A percentile compares a stretch with the other conserved stretches of the same genome.
These are phyloP conservation scores for Laetiporus sulphureus DNA, from an alignment of 1,284 basidiomycete species.

Conservation along the genomic window DNA sequence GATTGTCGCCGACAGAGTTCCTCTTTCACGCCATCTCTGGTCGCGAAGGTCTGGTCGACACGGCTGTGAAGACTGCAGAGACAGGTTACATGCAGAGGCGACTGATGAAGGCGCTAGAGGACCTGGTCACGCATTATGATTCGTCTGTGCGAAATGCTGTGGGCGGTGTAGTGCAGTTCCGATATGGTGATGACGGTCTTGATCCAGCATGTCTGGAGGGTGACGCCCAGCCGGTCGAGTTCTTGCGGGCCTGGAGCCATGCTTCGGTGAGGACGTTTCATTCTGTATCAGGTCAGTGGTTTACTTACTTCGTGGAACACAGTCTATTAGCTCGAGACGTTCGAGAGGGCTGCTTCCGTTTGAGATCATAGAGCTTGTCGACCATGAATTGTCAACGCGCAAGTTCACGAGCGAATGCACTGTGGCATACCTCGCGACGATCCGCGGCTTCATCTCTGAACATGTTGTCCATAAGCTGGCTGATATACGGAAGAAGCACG, in stretches of 20 bases:
- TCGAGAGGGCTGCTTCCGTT: conserved; percentile 78
- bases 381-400: conserved; percentile 53
- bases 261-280: conserved; percentile 71
- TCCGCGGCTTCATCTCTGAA: conserved; percentile 70
- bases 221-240: conserved; percentile 89
- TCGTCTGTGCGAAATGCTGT: conserved; percentile 94
- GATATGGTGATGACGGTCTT: conserved; percentile 95
- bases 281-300: background rate
- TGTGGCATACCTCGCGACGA: conserved; percentile 69
- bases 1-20: conserved; percentile 95
- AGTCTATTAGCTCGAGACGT: conserved; percentile 58
- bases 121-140: conserved; percentile 96
- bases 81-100: conserved; percentile 99
- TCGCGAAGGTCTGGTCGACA: conserved; percentile 97
- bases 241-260: conserved; percentile 84
- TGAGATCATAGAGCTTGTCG: conserved; percentile 77
- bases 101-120: conserved; percentile 98
- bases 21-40: conserved; percentile 99
- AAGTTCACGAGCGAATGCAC: conserved; percentile 71
- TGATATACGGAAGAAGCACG: conserved; percentile 63
- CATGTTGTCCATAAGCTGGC: conserved; percentile 69
- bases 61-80: conserved; percentile 99
- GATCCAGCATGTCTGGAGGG: conserved; percentile 97
- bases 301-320: conserved; percentile 1
- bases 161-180: conserved; percentile 97